phyloP scores from a whole-genome alignment of 1,284 basidiomycete species.

The Inonotus obliquus region DNA sequence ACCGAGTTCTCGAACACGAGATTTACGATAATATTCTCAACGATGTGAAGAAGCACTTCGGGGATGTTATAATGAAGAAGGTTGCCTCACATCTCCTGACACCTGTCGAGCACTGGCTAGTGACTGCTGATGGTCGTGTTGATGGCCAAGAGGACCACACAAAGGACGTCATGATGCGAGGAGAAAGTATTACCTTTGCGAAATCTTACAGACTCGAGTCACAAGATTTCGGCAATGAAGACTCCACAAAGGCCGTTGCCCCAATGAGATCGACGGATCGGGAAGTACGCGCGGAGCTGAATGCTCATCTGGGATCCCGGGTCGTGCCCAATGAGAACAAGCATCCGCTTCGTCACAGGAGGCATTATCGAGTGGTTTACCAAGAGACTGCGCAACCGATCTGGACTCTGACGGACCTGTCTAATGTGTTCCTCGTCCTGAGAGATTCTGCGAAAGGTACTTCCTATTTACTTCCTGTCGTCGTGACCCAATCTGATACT shows the following conservation, averaged over 20 bases:
- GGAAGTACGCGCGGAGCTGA: neutral
- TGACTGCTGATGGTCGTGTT: neutral
- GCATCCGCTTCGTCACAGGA: neutral
- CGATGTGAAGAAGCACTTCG: neutral
- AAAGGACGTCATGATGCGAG: slow-evolving; percentile 1
- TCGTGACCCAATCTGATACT: neutral
- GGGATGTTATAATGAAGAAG: neutral
- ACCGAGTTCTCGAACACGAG: neutral
- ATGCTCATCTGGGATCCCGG: neutral
- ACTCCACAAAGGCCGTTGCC: neutral
- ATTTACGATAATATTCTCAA: neutral
- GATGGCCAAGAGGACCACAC: slow-evolving; percentile 8
- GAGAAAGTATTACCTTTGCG: neutral
- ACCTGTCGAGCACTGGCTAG: neutral
- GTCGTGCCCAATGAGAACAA: neutral
- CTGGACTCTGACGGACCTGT: neutral
- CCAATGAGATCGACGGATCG: neutral
- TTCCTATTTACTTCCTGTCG: neutral
- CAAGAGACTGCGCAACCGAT: neutral
- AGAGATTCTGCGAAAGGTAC: neutral
- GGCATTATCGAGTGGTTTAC: slow-evolving; percentile 2
- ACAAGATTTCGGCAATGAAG: neutral
- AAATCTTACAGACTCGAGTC: neutral
- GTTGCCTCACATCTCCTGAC: neutral
- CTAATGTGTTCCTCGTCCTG: neutral